These are phyloP conservation scores for Monosporascus sp. DNA, from an alignment of 2,329 filamentous ascomycete species.

Conservation along the genomic window DNA sequence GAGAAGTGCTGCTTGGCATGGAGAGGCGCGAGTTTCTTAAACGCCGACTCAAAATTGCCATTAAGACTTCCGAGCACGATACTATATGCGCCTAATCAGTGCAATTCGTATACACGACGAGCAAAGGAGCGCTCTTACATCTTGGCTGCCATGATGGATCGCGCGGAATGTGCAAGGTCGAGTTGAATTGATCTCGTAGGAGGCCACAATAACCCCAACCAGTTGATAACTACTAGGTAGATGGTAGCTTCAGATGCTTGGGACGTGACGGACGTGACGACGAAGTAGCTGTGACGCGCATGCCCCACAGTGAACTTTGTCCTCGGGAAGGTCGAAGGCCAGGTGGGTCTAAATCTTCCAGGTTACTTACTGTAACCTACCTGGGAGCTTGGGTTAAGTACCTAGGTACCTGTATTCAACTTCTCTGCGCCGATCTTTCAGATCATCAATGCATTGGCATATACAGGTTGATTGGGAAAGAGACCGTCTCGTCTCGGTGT, in stretches of 20 bases:
- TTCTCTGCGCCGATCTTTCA: too few relatives aligned
- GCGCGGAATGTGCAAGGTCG: neutral
- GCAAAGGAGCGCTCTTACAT: slow-evolving; percentile 30
- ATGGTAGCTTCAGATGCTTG: neutral
- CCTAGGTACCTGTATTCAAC: too few relatives aligned
- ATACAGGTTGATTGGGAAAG: too few relatives aligned
- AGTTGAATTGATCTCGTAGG: neutral
- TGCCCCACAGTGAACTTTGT: neutral
- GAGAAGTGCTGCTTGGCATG: slow-evolving; percentile 86
- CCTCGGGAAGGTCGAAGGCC: neutral
- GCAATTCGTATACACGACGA: neutral
- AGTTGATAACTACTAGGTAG: too few relatives aligned
- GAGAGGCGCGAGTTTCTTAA: slow-evolving; percentile 73
- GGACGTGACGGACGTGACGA: neutral
- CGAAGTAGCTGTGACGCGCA: neutral
- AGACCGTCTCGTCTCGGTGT: too few relatives aligned
- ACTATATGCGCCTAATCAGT: slow-evolving; percentile 33
- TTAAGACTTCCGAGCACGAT: slow-evolving; percentile 80
- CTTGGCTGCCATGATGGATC: slow-evolving; percentile 40
- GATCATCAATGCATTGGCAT: too few relatives aligned
- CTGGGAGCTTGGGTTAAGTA: too few relatives aligned
- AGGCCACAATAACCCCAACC: too few relatives aligned
- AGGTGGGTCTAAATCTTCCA: too few relatives aligned
- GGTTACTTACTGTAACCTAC: too few relatives aligned
- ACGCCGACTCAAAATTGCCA: slow-evolving; percentile 68